A percentile compares a stretch with the other conserved stretches of the same genome.
Evolutionary conservation across 257 asterid species (phyloP).

Genomic region (Solanum bukasovii): DNA sequence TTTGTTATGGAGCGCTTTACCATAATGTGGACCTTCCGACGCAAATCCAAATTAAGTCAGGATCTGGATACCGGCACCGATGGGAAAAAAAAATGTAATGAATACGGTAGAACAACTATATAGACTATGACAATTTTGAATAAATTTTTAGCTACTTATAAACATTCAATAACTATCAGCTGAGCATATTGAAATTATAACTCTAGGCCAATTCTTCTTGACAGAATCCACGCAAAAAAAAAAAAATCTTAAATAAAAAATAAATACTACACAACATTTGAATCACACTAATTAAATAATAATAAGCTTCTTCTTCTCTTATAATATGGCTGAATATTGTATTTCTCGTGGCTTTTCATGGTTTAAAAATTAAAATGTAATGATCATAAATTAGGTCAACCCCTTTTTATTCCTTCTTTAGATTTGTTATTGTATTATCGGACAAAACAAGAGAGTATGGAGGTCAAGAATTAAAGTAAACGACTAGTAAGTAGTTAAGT

Average conservation of each 20-base stretch:
- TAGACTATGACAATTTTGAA: background rate
- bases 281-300: background rate
- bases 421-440: background rate
- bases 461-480: background rate
- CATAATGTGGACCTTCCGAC: background rate
- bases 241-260: background rate
- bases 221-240: background rate
- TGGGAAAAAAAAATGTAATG: too few relatives aligned
- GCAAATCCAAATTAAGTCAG: rapidly evolving
- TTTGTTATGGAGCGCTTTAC: too few relatives aligned
- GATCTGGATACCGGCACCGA: rapidly evolving
- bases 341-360: background rate
- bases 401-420: background rate
- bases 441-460: background rate
- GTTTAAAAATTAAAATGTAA: background rate
- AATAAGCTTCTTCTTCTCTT: background rate
- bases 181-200: background rate
- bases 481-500: background rate
- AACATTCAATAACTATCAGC: background rate
- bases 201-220: background rate
- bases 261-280: background rate
- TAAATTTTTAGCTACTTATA: background rate
- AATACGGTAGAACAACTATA: background rate
- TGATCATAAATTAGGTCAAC: background rate
- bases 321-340: background rate